These are phyloP conservation scores for Solanum paucissectum DNA, from an alignment of 257 asterid genomes.

Conservation along the genomic window DNA sequence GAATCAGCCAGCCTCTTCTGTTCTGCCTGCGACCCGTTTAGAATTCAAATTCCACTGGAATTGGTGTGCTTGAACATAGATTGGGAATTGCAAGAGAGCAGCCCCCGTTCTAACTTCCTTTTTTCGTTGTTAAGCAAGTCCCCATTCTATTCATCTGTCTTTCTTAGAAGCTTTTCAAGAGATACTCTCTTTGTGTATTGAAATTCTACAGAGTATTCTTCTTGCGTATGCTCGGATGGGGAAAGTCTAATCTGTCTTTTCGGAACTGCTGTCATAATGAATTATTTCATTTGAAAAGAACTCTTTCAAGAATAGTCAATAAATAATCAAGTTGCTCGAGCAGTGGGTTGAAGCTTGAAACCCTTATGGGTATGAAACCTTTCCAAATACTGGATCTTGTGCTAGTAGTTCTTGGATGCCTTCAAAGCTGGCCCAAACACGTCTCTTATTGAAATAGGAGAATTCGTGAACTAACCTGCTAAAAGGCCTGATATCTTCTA, in stretches of 20 bases:
- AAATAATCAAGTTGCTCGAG: background rate
- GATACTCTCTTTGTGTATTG: background rate
- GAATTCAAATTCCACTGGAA: too few relatives aligned
- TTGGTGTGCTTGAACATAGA: too few relatives aligned
- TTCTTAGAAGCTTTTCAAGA: background rate
- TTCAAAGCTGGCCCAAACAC: background rate
- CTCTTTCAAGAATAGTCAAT: too few relatives aligned
- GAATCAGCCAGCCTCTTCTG: too few relatives aligned
- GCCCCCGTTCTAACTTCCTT: too few relatives aligned
- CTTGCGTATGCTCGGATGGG: background rate
- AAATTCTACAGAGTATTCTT: background rate
- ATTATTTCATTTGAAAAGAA: too few relatives aligned
- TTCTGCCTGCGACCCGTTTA: too few relatives aligned
- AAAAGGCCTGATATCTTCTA: background rate
- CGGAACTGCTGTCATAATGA: background rate
- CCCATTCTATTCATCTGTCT: too few relatives aligned
- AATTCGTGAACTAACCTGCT: background rate
- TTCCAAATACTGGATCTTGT: background rate
- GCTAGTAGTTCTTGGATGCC: background rate
- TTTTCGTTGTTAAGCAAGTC: too few relatives aligned
- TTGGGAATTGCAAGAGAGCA: too few relatives aligned
- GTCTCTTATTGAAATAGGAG: background rate
- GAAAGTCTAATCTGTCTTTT: background rate
- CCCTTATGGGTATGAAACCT: background rate
- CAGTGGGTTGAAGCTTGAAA: background rate